A percentile compares a stretch with the other conserved stretches of the same genome.
Evolutionary conservation across 2,329 filamentous ascomycete genomes (phyloP).

Genomic region (Epicoccum nigrum): DNA sequence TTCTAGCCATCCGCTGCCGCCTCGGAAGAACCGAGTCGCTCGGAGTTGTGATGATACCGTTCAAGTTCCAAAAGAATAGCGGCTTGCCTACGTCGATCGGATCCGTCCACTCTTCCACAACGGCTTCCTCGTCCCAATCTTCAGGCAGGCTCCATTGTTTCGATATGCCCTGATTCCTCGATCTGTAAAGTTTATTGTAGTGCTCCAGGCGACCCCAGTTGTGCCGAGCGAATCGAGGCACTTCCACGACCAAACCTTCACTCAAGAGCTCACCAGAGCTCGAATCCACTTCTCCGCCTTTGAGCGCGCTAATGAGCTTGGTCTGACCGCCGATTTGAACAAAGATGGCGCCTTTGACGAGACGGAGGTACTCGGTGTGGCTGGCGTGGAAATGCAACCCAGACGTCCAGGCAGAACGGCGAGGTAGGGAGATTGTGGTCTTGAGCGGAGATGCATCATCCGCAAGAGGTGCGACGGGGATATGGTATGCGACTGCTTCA

Average conservation of each 20-base stretch:
- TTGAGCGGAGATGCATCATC: constrained; percentile 11
- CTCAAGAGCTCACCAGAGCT: not conserved
- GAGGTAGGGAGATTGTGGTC: constrained; percentile 54
- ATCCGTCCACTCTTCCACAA: constrained; percentile 57
- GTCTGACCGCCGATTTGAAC: constrained; percentile 22
- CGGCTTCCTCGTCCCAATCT: constrained; percentile 39
- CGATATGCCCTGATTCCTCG: not conserved
- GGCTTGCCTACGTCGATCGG: constrained; percentile 55
- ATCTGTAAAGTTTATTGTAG: not conserved
- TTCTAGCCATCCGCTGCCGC: constrained; percentile 1
- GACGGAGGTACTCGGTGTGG: constrained; percentile 55
- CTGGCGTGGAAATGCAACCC: constrained; percentile 58
- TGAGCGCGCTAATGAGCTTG: constrained; percentile 15
- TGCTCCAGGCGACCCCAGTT: constrained; percentile 54
- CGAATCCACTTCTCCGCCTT: constrained; percentile 10
- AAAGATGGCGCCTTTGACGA: constrained; percentile 49
- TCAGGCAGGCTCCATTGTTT: not conserved
- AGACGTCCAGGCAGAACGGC: constrained; percentile 55
- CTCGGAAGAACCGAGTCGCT: not conserved
- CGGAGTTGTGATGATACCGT: constrained; percentile 40
- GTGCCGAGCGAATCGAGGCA: constrained; percentile 50
- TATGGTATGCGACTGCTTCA: constrained; percentile 42
- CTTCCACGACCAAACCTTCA: constrained; percentile 38
- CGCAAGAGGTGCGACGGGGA: constrained; percentile 39
- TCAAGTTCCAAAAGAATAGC: constrained; percentile 59